Evolutionary conservation across 2,329 filamentous ascomycete genomes (phyloP), one percentile per base, ranked within the genome.

Genomic region (Torrubiellomyces zombiae): DNA sequence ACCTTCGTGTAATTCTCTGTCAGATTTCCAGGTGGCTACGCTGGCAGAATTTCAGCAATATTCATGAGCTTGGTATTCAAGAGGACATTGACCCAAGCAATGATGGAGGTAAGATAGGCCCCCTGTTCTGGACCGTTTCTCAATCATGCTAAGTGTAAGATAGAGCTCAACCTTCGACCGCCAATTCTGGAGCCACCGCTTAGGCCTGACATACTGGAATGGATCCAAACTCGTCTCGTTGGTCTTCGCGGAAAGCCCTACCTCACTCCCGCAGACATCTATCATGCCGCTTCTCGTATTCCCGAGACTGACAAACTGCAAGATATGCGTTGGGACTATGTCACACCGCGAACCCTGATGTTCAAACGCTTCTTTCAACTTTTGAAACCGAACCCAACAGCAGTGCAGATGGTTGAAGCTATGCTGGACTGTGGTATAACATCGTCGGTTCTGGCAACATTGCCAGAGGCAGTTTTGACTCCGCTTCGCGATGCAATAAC

Each of bases 21-120:
- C 86, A 94, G 44, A 60, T 98, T 28, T 70, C 76, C 1, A 58
- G 64, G 26, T 95, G 86, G 85, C 57, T 98, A 14, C 67, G 69
- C 7, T 93, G 86, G 67, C 35, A 48, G 6, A 42, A 48, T 23
- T 67, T 67, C 40, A 47, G 48, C 3, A 44, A 48, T 5, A 29
- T 55, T 10, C 69, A 71, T 28, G 59, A 63, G 23, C 38, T 68
- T 1, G 63, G 64, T 5, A 53, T 69, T 31, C 60, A 67, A 25
- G 48, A 60, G 24, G 57, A 63, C 2, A 32, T 57, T 4, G 48
- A 56, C 17, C 36, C 38, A 1, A 36, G 40, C 6, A 41, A 55
- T 27, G 54, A 60, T 21, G 32, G 46, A 16, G 56, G 58, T 61
- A 42, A 27, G 48, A 25, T 7, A 9, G 14, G 11, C 12, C 7